phyloP scores from a whole-genome alignment of 2,329 filamentous ascomycete genomes.

The Alternaria ventricosa region DNA sequence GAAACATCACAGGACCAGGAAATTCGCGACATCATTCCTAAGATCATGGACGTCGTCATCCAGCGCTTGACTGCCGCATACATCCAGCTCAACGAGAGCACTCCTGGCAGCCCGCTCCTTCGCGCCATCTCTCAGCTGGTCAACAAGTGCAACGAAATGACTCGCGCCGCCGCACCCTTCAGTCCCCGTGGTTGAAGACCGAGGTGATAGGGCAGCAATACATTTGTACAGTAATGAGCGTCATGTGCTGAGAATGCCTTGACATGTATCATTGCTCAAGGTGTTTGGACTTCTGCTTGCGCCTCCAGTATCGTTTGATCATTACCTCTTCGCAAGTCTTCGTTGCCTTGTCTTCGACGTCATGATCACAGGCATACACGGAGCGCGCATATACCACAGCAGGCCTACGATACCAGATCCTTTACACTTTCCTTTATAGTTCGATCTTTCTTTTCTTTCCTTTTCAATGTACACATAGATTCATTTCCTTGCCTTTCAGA shows the following conservation, averaged over 20 bases:
- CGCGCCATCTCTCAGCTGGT: slow-evolving; percentile 58
- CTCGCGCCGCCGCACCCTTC: slow-evolving; percentile 29
- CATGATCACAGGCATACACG: not conserved
- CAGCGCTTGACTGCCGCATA: slow-evolving; percentile 64
- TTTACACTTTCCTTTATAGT: not conserved
- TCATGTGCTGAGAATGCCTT: slow-evolving; percentile 41
- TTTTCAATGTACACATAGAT: slow-evolving; percentile 10
- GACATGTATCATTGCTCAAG: slow-evolving; percentile 7
- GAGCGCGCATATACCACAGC: not conserved
- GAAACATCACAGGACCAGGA: slow-evolving; percentile 55
- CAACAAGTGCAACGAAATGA: slow-evolving; percentile 42
- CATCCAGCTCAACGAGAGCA: slow-evolving; percentile 61
- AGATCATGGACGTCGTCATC: slow-evolving; percentile 66
- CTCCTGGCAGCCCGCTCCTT: slow-evolving; percentile 60
- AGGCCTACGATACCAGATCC: not conserved
- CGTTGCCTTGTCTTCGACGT: not conserved
- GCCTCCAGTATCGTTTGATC: not conserved
- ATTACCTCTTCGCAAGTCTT: not conserved
- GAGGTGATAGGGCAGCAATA: not conserved
- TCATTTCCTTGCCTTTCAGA: slow-evolving; percentile 3
- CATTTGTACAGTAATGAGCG: not conserved
- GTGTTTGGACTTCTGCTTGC: too few species aligned
- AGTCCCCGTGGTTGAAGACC: slow-evolving; percentile 17
- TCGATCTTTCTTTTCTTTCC: not conserved
- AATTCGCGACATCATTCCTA: slow-evolving; percentile 62